Evolutionary conservation across 169 alveolate species (phyloP).

Genomic region (Theileria sp.): DNA sequence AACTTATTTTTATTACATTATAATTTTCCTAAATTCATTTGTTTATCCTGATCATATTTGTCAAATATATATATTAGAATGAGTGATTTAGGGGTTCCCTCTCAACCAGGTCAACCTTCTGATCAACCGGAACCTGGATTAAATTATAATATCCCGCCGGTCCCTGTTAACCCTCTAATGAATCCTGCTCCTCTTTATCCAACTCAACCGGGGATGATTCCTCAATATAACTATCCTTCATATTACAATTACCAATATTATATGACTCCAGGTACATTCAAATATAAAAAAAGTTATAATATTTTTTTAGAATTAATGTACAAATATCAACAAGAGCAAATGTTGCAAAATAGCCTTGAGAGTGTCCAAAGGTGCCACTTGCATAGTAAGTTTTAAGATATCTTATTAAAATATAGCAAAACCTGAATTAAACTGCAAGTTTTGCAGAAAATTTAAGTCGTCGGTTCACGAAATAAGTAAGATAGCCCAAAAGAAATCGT

Average conservation of each 20-base stretch:
- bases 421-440: conserved; percentile 67
- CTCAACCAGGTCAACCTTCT: conserved; percentile 7
- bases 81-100: neutral
- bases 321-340: neutral
- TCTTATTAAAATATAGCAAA: conserved; percentile 9
- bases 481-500: conserved; percentile 33
- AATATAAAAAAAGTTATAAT: neutral
- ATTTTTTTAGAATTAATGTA: conserved; percentile 7
- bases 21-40: neutral
- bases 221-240: conserved; percentile 18
- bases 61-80: neutral
- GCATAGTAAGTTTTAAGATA: conserved; percentile 40
- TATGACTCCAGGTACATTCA: conserved; percentile 12
- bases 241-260: conserved; percentile 30
- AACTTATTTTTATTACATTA: neutral
- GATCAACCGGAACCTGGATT: neutral
- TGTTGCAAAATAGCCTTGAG: conserved; percentile 18
- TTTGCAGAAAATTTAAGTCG: conserved; percentile 64
- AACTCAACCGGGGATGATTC: conserved; percentile 14
- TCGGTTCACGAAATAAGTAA: conserved; percentile 64
- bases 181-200: conserved; percentile 2
- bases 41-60: neutral
- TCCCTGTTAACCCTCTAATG: neutral
- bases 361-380: conserved; percentile 63
- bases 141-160: neutral